These are phyloP conservation scores for Reticulascus tulasneorum DNA, from an alignment of 2,329 filamentous ascomycete species.

Conservation along the genomic window DNA sequence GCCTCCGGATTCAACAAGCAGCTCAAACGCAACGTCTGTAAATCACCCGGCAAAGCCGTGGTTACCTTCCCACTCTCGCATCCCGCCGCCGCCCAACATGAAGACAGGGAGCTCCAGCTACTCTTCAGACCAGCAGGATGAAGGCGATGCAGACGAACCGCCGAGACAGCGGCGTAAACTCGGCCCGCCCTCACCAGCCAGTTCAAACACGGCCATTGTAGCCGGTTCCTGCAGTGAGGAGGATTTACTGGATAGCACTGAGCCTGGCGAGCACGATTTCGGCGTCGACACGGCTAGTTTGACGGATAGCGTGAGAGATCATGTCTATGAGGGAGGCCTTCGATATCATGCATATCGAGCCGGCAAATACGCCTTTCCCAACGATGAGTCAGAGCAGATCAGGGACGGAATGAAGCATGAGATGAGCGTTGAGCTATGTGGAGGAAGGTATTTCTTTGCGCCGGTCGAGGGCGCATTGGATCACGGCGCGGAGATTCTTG, in stretches of 20 bases:
- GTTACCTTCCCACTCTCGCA: too few species aligned
- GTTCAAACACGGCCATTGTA: conserved; percentile 13
- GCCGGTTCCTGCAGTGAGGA: conserved; percentile 12
- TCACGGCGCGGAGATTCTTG: conserved; percentile 38
- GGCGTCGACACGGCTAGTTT: conserved; percentile 34
- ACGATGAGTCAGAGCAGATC: conserved; percentile 38
- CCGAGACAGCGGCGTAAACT: conserved; percentile 7
- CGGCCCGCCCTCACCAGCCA: conserved; percentile 5
- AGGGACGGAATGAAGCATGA: conserved; percentile 38
- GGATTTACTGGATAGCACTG: too few species aligned
- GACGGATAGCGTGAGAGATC: conserved; percentile 38
- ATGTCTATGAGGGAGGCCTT: conserved; percentile 36
- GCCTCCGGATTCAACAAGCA: conserved; percentile 10
- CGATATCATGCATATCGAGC: conserved; percentile 38
- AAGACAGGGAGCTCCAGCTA: too few species aligned
- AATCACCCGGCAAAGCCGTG: too few species aligned
- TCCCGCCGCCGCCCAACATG: too few species aligned
- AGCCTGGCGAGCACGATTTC: conserved; percentile 9
- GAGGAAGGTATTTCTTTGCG: conserved; percentile 38
- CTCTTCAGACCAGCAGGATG: too few species aligned
- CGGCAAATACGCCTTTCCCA: conserved; percentile 38
- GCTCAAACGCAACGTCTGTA: neutral
- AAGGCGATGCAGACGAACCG: too few species aligned
- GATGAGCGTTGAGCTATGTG: conserved; percentile 33
- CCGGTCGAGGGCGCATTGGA: conserved; percentile 35